phyloP scores from a whole-genome alignment of 2,329 filamentous ascomycete species.

The Fusarium chuoi region DNA sequence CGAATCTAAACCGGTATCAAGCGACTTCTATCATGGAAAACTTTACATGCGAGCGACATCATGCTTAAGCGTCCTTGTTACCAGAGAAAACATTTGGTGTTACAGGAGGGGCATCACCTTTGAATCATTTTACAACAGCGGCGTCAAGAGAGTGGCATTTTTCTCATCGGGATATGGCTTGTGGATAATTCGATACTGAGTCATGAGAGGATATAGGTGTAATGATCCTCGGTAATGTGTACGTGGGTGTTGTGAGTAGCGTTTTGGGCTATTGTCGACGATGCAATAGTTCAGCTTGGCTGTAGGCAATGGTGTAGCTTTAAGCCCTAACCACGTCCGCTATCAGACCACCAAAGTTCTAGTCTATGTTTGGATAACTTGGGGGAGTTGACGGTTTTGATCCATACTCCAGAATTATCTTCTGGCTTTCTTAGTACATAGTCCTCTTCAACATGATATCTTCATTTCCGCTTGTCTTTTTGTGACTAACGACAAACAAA shows the following conservation, averaged over 20 bases:
- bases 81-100: conserved; percentile 27
- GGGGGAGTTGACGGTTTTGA: conserved; percentile 19
- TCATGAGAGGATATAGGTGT: conserved; percentile 24
- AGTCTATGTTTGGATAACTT: neutral
- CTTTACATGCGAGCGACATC: conserved; percentile 19
- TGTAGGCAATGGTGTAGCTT: neutral
- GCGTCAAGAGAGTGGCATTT: conserved; percentile 40
- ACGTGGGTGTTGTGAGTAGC: conserved; percentile 17
- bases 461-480: conserved; percentile 2
- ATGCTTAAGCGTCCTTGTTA: conserved; percentile 18
- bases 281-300: conserved; percentile 13
- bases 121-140: conserved; percentile 34
- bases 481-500: neutral
- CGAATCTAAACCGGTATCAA: conserved; percentile 38
- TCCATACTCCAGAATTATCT: conserved; percentile 9
- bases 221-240: conserved; percentile 32
- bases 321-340: neutral
- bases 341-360: conserved; percentile 8
- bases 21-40: conserved; percentile 12
- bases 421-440: conserved; percentile 35
- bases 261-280: conserved; percentile 8
- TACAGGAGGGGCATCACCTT: conserved; percentile 7
- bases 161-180: conserved; percentile 29
- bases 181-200: conserved; percentile 29
- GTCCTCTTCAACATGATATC: conserved; percentile 34